phyloP scores from a whole-genome alignment of 768 basidiomycete genomes.

The Trametes villosa region DNA sequence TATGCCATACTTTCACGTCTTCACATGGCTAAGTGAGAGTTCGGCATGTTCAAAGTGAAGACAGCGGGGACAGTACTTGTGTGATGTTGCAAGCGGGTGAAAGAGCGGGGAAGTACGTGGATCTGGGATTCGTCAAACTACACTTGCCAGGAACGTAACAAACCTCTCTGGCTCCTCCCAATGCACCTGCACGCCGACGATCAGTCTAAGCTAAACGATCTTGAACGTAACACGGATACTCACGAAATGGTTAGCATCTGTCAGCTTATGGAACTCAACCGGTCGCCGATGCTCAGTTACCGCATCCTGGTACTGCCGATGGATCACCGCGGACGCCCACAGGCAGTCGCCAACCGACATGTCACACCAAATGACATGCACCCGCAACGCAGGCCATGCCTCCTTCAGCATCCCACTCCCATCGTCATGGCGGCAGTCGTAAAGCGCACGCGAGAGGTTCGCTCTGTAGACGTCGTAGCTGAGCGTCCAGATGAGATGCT shows the following conservation, averaged over 20 bases:
- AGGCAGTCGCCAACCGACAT: constrained; percentile 9
- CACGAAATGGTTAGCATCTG: constrained; percentile 19
- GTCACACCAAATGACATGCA: constrained; percentile 15
- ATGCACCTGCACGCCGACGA: constrained; percentile 4
- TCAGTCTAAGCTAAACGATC: neutral
- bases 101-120: too few relatives aligned
- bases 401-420: constrained; percentile 2
- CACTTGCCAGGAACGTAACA: neutral
- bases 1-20: too few relatives aligned
- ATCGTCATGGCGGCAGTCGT: constrained; percentile 10
- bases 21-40: too few relatives aligned
- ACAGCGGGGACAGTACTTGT: too few relatives aligned
- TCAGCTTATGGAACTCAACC: constrained; percentile 8
- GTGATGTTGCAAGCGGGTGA: too few relatives aligned
- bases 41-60: too few relatives aligned
- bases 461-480: neutral
- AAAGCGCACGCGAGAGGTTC: constrained; percentile 11
- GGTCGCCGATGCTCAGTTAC: neutral
- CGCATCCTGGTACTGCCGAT: neutral
- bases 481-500: constrained; percentile 3
- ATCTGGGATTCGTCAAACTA: too few relatives aligned
- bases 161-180: constrained; percentile 18
- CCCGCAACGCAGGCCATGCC: constrained; percentile 10
- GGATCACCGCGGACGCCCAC: constrained; percentile 11
- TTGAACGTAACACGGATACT: neutral